phyloP scores from a whole-genome alignment of 129 eudicot genomes.

The Arctium minus region DNA sequence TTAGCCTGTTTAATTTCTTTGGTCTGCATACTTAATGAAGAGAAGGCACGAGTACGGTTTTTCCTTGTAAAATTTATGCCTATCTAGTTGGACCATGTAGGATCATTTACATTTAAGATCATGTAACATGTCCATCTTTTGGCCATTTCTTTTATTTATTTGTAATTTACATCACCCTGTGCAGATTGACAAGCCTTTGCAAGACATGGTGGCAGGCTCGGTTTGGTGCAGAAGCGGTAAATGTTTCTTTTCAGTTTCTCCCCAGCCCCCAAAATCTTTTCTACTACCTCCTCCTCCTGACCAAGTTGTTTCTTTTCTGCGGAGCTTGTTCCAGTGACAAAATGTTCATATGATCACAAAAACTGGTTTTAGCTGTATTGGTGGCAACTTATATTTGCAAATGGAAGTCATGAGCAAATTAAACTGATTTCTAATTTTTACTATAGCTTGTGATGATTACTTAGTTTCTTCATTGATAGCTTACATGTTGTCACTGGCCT shows the following conservation, averaged over 20 bases:
- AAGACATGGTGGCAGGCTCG: slow-evolving; percentile 98
- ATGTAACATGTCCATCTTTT: slow-evolving; percentile 14
- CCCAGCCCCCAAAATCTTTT: not conserved
- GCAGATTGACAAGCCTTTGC: slow-evolving; percentile 93
- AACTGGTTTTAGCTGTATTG: not conserved
- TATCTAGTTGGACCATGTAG: not conserved
- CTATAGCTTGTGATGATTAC: not conserved
- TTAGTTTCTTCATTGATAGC: not conserved
- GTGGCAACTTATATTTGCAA: not conserved
- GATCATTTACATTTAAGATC: not conserved
- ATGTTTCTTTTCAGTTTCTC: not conserved
- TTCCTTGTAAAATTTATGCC: not conserved
- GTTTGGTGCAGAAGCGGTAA: slow-evolving; percentile 95
- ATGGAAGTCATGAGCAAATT: not conserved
- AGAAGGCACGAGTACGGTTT: slow-evolving; percentile 28
- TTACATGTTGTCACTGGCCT: not conserved
- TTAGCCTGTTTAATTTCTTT: not conserved
- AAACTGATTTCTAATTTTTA: not conserved
- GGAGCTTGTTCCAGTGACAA: not conserved
- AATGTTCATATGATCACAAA: not conserved
- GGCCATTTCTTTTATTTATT: not conserved
- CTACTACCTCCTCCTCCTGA: not conserved
- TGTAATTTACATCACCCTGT: not conserved
- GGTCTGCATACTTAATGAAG: not conserved
- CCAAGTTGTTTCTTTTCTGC: not conserved